phyloP scores from a whole-genome alignment of 2,329 filamentous ascomycete genomes.

The Colletotrichum nymphaeae region DNA sequence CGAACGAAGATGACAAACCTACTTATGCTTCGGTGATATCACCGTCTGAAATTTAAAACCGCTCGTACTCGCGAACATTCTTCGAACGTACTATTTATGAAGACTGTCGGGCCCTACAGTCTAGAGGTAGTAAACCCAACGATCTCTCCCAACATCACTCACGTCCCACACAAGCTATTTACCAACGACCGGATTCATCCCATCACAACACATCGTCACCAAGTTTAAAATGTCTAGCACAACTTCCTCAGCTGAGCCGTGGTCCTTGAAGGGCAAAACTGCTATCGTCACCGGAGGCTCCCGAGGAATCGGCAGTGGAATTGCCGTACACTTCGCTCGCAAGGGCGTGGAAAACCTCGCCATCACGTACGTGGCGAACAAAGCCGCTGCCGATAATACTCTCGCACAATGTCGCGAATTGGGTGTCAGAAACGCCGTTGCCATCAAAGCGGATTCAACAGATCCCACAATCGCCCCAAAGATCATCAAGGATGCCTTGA shows the following conservation, averaged over 20 bases:
- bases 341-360: conserved; percentile 18
- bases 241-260: not conserved
- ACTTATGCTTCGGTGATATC: not conserved
- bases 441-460: conserved; percentile 3
- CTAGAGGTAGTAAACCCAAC: not conserved
- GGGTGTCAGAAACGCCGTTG: not conserved
- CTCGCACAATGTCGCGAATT: not conserved
- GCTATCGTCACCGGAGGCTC: conserved; percentile 15
- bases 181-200: not conserved
- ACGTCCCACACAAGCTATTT: not conserved
- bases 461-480: not conserved
- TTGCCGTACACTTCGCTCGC: conserved; percentile 4
- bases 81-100: not conserved
- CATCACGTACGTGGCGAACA: conserved; percentile 15
- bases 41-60: not conserved
- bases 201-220: too few species aligned
- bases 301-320: conserved; percentile 7
- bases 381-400: not conserved
- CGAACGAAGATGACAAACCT: not conserved
- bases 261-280: not conserved
- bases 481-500: not conserved
- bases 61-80: not conserved
- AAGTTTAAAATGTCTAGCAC: not conserved
- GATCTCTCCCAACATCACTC: not conserved
- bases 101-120: not conserved